Evolutionary conservation across 2,329 filamentous ascomycete genomes (phyloP), one percentile per base, ranked within the genome.

Genomic region (Podosphaera aphanis): DNA sequence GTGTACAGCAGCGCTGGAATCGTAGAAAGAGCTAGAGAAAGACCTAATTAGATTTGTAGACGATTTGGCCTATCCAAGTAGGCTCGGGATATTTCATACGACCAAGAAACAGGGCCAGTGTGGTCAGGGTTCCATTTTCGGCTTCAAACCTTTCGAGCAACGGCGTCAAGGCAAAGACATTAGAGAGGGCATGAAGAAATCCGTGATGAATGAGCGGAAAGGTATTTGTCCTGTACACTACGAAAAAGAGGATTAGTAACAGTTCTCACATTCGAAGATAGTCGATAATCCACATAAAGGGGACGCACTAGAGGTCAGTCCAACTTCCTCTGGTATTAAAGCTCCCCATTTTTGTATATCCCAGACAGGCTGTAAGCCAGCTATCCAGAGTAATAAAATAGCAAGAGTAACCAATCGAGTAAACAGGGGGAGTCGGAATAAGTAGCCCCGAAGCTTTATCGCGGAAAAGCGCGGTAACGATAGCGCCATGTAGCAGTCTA

Each of bases 191-290:
- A 62, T 95, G 90, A 54, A 93, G 66, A 59, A 92, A 70, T 55
- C 79, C 80, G 39, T 75, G 62, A 60, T 98, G 90, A 49, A 94
- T 76, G 47, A 98, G 67, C 0, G 86, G 84, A 58, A 84, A 98
- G 0, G 88, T 92, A 59, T 93, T 94, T 31, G 93, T 70, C 49
- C 90, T 78, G 63, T 94, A 88, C 66, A 93, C 86, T 93, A 25
- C 13, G 53, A 45, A 45, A 39, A 37, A 20, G 31, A 35, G n/a
- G 27, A 43, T 47, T 45, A 49, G 48, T 42, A 10, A 23, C 11
- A n/a, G n/a, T n/a, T 42, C 42, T 16, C 33, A 21, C 16, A 25
- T 41, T 23, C 38, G n/a, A 11, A 37, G 15, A 13, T 27, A 16
- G 31, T 27, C 18, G 13, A 7, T 29, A 4, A 2, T 46, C 25